Conservation (phyloP, 2,329 filamentous ascomycete species). For the Tolypocladium nubicola region DNA sequence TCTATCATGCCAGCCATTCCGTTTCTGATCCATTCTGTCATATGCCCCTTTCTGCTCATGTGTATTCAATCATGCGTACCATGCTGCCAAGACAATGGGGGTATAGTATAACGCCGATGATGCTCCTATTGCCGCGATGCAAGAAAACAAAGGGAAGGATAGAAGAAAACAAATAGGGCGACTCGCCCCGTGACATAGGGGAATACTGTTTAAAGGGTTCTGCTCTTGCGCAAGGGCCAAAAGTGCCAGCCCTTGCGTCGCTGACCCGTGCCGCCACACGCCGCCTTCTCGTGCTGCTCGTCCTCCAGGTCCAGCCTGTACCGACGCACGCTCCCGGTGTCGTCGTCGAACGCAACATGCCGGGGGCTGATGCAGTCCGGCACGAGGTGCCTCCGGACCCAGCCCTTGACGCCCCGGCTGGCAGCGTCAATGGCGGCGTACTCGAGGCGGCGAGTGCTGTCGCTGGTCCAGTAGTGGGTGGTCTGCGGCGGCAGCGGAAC, state of each 20-base stretch:
- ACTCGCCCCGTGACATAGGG: not conserved
- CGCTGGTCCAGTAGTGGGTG: conserved; percentile 58
- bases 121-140: not conserved
- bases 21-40: not conserved
- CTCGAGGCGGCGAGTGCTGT: conserved; percentile 50
- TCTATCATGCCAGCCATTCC: not conserved
- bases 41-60: not conserved
- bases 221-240: conserved; percentile 17
- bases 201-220: conserved; percentile 1
- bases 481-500: conserved; percentile 38
- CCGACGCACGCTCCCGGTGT: conserved; percentile 51
- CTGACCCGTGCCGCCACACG: not conserved
- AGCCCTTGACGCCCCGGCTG: conserved; percentile 47
- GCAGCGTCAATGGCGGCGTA: conserved; percentile 58
- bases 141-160: not conserved
- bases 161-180: not conserved
- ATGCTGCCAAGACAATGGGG: not conserved
- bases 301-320: conserved; percentile 49
- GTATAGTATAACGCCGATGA: not conserved
- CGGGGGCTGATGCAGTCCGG: conserved; percentile 51
- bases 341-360: conserved; percentile 48
- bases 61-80: not conserved
- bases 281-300: conserved; percentile 20
- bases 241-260: conserved; percentile 17
- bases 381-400: conserved; percentile 45